A percentile compares a stretch with the other conserved stretches of the same genome.
These are phyloP conservation scores for Saccharomycopsis javanensis DNA, from an alignment of 805 yeast genomes.

Conservation along the genomic window DNA sequence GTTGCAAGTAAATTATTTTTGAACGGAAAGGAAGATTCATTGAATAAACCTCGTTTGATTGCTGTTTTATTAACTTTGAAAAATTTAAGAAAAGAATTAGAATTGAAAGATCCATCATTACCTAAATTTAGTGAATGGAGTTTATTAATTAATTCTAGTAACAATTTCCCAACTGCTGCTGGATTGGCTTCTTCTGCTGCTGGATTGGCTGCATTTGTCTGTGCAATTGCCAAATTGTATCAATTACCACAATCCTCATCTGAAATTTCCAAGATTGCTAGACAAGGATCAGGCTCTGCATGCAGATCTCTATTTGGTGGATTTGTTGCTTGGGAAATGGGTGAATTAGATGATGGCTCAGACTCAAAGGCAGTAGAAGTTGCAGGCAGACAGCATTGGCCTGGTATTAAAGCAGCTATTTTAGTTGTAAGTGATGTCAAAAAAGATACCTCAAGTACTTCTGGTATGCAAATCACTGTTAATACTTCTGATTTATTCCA, in stretches of 20 bases:
- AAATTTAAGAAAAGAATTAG: conserved; percentile 51
- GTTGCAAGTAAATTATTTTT: conserved; percentile 65
- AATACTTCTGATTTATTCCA: conserved; percentile 78
- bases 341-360: conserved; percentile 58
- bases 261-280: conserved; percentile 85
- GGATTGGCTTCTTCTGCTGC: conserved; percentile 98
- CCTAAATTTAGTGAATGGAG: conserved; percentile 56
- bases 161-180: conserved; percentile 98
- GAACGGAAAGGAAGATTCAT: conserved; percentile 73
- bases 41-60: conserved; percentile 45
- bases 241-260: conserved; percentile 76
- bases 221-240: conserved; percentile 78
- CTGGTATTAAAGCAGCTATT: conserved; percentile 83
- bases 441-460: conserved; percentile 89
- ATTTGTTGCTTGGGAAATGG: conserved; percentile 99
- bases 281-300: conserved; percentile 98
- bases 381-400: conserved; percentile 83
- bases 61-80: conserved; percentile 55
- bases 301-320: conserved; percentile 97
- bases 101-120: conserved; percentile 40
- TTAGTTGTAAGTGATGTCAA: conserved; percentile 88
- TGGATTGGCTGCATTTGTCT: conserved; percentile 93
- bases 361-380: conserved; percentile 93
- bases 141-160: conserved; percentile 79
- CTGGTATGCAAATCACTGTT: conserved; percentile 96